phyloP scores from a whole-genome alignment of 768 basidiomycete genomes.

The Rhodotorula graminis region DNA sequence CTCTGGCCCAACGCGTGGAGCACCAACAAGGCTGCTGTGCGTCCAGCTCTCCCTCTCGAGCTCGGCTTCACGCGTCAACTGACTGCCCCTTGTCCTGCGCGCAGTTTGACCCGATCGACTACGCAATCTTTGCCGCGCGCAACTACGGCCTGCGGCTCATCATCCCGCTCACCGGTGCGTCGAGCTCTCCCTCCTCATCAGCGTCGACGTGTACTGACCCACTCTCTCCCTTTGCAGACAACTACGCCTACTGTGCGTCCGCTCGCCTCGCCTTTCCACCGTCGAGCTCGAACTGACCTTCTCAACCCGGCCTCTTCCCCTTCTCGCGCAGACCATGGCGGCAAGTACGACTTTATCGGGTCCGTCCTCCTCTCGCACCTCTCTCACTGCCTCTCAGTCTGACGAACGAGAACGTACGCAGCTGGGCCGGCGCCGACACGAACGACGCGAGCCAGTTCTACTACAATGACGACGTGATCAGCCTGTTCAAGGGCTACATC shows the following conservation, averaged over 20 bases:
- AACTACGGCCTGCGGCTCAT: conserved; percentile 38
- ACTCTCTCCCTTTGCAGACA: conserved; percentile 3
- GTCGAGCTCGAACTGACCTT: not conserved
- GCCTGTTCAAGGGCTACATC: conserved; percentile 44
- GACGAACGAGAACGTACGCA: conserved; percentile 4
- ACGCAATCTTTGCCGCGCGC: conserved; percentile 37
- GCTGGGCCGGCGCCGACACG: conserved; percentile 43
- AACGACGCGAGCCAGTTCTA: conserved; percentile 42
- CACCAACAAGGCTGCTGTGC: conserved; percentile 30
- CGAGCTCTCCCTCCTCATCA: no score
- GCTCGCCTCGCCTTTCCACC: not conserved
- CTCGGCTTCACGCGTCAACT: not conserved
- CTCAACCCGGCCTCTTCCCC: conserved; percentile 16
- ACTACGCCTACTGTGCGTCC: conserved; percentile 34
- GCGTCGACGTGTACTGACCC: not conserved
- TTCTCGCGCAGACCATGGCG: conserved; percentile 40
- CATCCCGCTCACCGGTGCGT: conserved; percentile 38
- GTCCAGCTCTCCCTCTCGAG: not conserved
- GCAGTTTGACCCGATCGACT: conserved; percentile 40
- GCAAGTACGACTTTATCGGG: conserved; percentile 46
- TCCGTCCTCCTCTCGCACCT: conserved; percentile 10
- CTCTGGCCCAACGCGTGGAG: conserved; percentile 30
- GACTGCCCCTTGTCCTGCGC: not conserved
- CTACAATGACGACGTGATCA: conserved; percentile 38
- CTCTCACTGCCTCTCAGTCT: accelerated